phyloP scores from a whole-genome alignment of 345 rosid species.

The thale cress (Arabidopsis thaliana) region DNA sequence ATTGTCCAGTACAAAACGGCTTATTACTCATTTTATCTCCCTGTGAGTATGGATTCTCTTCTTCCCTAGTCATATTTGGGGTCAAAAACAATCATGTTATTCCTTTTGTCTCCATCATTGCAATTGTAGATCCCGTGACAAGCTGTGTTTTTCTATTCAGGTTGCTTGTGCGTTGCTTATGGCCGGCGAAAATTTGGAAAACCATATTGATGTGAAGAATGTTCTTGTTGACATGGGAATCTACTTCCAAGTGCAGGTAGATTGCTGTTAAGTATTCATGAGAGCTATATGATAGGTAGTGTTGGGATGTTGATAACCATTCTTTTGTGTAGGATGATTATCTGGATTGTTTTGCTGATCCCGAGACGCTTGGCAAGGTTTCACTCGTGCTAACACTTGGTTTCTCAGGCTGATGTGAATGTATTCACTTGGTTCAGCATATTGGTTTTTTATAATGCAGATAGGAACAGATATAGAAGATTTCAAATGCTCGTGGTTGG shows the following conservation, averaged over 20 bases:
- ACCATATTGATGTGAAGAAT: constrained; percentile 65
- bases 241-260: constrained; percentile 87
- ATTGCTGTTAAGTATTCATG: constrained; percentile 7
- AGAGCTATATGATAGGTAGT: constrained; percentile 11
- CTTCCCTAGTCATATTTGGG: constrained; percentile 18
- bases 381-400: constrained; percentile 3
- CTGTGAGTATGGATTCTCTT: constrained; percentile 56
- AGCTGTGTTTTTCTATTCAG: constrained; percentile 45
- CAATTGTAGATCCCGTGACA: constrained; percentile 11
- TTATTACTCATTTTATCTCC: constrained; percentile 82
- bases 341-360: constrained; percentile 85
- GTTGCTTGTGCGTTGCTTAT: constrained; percentile 85
- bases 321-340: constrained; percentile 67
- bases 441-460: constrained; percentile 47
- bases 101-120: not conserved
- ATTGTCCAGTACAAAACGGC: constrained; percentile 83
- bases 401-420: not conserved
- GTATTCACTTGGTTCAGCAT: constrained; percentile 16
- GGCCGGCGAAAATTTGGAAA: constrained; percentile 75
- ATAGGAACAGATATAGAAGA: constrained; percentile 90
- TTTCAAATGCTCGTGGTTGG: constrained; percentile 90
- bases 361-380: constrained; percentile 77
- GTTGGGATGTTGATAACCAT: not conserved
- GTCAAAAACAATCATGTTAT: not conserved
- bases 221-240: constrained; percentile 76